phyloP scores from a whole-genome alignment of 345 rosid genomes.

The Brassica rapa region DNA sequence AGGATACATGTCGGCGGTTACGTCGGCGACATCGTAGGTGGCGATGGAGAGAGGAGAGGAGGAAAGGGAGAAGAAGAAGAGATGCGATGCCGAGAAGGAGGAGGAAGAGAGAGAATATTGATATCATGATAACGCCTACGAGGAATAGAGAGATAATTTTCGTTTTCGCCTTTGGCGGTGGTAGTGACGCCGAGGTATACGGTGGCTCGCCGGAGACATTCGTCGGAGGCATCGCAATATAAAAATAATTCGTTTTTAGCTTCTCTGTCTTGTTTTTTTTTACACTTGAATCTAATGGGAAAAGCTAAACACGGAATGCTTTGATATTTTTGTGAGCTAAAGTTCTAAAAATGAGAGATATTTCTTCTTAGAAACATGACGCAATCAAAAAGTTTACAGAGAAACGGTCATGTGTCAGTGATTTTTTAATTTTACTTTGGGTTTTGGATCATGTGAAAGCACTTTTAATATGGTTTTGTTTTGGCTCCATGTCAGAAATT shows the following conservation, averaged over 20 bases:
- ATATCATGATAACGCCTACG: slow-evolving; percentile 64
- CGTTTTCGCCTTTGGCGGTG: slow-evolving; percentile 27
- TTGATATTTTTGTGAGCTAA: not conserved
- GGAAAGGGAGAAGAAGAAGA: slow-evolving; percentile 57
- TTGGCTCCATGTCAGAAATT: slow-evolving; percentile 9
- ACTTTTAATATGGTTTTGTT: not conserved
- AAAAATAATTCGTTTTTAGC: not conserved
- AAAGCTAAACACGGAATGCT: slow-evolving; percentile 21
- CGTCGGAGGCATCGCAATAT: slow-evolving; percentile 27
- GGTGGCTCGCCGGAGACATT: slow-evolving; percentile 29
- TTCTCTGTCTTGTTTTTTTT: not conserved
- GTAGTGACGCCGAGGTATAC: slow-evolving; percentile 12
- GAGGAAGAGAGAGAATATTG: slow-evolving; percentile 54
- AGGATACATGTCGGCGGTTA: slow-evolving; percentile 18
- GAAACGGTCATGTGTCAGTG: slow-evolving; percentile 2
- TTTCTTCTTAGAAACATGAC: not conserved
- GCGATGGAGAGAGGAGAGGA: slow-evolving; percentile 50
- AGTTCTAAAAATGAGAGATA: not conserved
- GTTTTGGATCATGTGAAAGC: slow-evolving; percentile 28
- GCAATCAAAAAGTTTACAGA: not conserved
- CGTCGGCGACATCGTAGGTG: slow-evolving; percentile 38
- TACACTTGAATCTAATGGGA: not conserved
- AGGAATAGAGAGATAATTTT: slow-evolving; percentile 48
- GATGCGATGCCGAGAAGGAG: slow-evolving; percentile 59
- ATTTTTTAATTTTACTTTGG: slow-evolving; percentile 7